A percentile compares a stretch with the other conserved stretches of the same genome.
These are phyloP conservation scores for Lactarius indigo DNA, from an alignment of 768 basidiomycete species.

Conservation along the genomic window DNA sequence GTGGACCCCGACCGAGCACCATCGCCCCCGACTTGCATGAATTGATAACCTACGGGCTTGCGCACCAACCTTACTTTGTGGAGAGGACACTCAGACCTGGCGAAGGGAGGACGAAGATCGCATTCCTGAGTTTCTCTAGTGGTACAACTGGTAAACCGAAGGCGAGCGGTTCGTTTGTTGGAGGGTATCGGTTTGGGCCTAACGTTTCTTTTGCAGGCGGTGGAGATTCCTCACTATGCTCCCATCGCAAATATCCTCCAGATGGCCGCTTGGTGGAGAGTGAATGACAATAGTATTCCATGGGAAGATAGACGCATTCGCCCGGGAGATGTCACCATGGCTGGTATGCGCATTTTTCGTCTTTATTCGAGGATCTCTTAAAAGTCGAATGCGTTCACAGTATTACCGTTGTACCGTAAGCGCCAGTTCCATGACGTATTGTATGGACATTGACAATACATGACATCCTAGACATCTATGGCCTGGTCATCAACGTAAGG, in stretches of 20 bases:
- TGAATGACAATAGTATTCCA: constrained; percentile 34
- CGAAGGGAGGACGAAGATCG: constrained; percentile 57
- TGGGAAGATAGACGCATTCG: constrained; percentile 40
- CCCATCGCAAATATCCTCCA: constrained; percentile 52
- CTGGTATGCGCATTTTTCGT: constrained; percentile 38
- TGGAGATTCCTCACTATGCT: constrained; percentile 58
- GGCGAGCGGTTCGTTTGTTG: constrained; percentile 18
- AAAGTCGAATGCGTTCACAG: constrained; percentile 22
- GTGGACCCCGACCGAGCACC: not conserved
- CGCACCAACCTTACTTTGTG: constrained; percentile 37
- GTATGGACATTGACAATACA: not conserved
- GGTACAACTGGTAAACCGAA: constrained; percentile 62
- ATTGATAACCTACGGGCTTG: constrained; percentile 44
- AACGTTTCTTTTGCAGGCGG: constrained; percentile 42
- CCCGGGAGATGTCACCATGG: constrained; percentile 57
- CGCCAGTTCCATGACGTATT: not conserved
- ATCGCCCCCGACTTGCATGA: constrained; percentile 39
- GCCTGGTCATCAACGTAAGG: constrained; percentile 28
- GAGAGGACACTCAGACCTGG: constrained; percentile 49
- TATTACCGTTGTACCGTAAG: constrained; percentile 33
- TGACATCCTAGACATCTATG: constrained; percentile 44
- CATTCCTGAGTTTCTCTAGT: constrained; percentile 70
- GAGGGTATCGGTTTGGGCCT: constrained; percentile 36
- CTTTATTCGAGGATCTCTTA: not conserved
- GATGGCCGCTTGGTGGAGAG: constrained; percentile 23